Evolutionary conservation across 2,329 filamentous ascomycete genomes (phyloP), one percentile per base, ranked within the genome.

Genomic region (Atkinsonella texensis): DNA sequence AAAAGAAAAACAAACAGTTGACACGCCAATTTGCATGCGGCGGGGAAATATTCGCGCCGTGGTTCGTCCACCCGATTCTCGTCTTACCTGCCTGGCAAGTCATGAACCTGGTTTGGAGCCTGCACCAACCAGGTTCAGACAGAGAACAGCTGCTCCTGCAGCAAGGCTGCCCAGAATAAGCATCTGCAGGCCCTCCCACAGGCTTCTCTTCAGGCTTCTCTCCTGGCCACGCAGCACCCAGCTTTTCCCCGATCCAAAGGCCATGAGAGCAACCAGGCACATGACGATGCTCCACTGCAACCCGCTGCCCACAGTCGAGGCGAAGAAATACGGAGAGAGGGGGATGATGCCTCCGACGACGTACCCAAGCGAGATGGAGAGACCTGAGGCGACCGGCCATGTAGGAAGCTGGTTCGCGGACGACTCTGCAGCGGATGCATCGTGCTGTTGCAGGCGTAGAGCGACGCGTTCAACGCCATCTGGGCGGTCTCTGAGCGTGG

Each of bases 341-440:
- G 81, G 81, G 31, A 84, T 74, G 52, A 81, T 70, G 0, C 81
- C 81, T 4, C 81, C 81, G 2, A 82, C 63, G 38, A 83, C 72
- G 58, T 85, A 85, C 0, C 81, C 80, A 1, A 77, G 58, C 0
- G 80, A 76, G 41, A 85, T 79, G 0, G 77, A 83, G 10, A 81
- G 56, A 2, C 80, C 81, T 0, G 74, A 78, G 11, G 74, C 61
- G 38, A 68, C 62, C 0, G 76, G 74, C 28, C 65, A 64, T 9
- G 62, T 54, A 50, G 46, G 53, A 31, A 54, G 52, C 13, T 57
- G 42, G 13, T 52, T 61, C 61, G 44, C 60, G 59, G 40, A 23
- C n/a, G 23, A 12, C 12, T 47, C 31, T 9, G 32, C 33, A 32
- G 35, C n/a, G 15, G 15, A 28, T 5, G 38, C 10, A 32, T 41